phyloP scores from a whole-genome alignment of 371 early-diverging fungal species.

The Polyrhizophydium stewartii region DNA sequence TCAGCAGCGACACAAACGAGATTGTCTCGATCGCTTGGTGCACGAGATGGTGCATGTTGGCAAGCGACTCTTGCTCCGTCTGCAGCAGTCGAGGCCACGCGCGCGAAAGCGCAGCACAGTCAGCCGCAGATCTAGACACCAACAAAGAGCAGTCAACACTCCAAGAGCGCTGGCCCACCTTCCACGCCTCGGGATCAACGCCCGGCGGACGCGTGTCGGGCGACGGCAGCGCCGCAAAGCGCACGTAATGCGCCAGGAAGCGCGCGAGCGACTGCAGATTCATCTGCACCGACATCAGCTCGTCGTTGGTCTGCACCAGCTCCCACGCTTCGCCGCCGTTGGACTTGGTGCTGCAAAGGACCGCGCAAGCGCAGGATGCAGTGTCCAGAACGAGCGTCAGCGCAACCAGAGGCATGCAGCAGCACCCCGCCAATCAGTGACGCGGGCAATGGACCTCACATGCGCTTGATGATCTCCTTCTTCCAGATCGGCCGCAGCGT shows the following conservation, averaged over 20 bases:
- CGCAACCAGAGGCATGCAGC: background rate
- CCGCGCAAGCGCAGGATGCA: background rate
- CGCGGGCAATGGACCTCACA: conserved; percentile 18
- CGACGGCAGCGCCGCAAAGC: conserved; percentile 20
- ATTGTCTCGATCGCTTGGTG: conserved; percentile 68
- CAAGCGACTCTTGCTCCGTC: conserved; percentile 68
- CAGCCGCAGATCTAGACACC: background rate
- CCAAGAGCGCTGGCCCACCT: conserved; percentile 1
- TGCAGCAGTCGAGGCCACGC: conserved; percentile 10
- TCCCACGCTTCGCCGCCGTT: conserved; percentile 9
- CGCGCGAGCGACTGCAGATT: conserved; percentile 42
- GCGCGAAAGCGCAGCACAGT: background rate
- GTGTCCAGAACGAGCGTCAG: too few relatives aligned
- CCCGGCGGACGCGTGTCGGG: conserved; percentile 17
- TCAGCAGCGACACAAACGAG: conserved; percentile 64
- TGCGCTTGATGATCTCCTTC: conserved; percentile 42
- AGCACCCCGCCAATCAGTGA: too few relatives aligned
- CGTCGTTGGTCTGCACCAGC: background rate
- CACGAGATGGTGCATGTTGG: conserved; percentile 60
- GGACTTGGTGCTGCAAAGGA: conserved; percentile 4
- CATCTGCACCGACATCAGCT: conserved; percentile 40
- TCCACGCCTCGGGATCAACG: conserved; percentile 31
- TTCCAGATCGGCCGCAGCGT: conserved; percentile 69
- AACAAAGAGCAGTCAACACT: conserved; percentile 2
- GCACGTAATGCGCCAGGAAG: conserved; percentile 40